phyloP scores from a whole-genome alignment of 116 monocot species.

The Trichopus zeylanicus region DNA sequence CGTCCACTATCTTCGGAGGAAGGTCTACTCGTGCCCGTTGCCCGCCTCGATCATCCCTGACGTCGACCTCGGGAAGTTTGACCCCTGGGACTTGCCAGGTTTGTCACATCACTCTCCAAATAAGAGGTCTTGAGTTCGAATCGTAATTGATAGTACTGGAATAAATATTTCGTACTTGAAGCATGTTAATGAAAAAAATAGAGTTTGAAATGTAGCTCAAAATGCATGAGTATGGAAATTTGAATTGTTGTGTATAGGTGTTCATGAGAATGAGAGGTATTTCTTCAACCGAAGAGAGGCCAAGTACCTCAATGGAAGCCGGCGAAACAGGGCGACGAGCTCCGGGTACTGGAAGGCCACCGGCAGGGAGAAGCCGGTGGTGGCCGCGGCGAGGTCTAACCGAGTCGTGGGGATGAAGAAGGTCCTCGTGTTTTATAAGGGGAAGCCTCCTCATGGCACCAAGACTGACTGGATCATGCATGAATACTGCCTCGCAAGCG shows the following conservation, averaged over 20 bases:
- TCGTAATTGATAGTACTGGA: too few relatives aligned
- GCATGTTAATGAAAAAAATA: too few relatives aligned
- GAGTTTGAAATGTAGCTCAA: too few relatives aligned
- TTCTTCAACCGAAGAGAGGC: constrained; percentile 35
- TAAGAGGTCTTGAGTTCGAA: not conserved
- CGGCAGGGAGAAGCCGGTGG: constrained; percentile 38
- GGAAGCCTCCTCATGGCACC: constrained; percentile 17
- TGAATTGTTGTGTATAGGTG: constrained; percentile 17
- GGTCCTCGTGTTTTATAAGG: constrained; percentile 34
- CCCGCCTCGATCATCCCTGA: constrained; percentile 48
- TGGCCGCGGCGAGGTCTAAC: constrained; percentile 1
- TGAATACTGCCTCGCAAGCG: constrained; percentile 43
- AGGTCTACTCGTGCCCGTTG: constrained; percentile 39
- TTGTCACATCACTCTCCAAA: not conserved
- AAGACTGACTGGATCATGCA: constrained; percentile 68
- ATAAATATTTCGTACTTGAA: too few relatives aligned
- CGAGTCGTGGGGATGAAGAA: constrained; percentile 50
- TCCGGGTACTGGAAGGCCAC: constrained; percentile 63
- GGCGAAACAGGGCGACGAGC: constrained; percentile 33
- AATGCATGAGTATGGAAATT: not conserved
- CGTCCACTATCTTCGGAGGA: constrained; percentile 45
- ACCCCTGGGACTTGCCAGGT: constrained; percentile 67
- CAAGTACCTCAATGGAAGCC: constrained; percentile 35
- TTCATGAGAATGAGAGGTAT: constrained; percentile 32
- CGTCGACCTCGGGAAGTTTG: constrained; percentile 28